Conservation (phyloP, 139 green algal species). For the Closterium sp. region DNA sequence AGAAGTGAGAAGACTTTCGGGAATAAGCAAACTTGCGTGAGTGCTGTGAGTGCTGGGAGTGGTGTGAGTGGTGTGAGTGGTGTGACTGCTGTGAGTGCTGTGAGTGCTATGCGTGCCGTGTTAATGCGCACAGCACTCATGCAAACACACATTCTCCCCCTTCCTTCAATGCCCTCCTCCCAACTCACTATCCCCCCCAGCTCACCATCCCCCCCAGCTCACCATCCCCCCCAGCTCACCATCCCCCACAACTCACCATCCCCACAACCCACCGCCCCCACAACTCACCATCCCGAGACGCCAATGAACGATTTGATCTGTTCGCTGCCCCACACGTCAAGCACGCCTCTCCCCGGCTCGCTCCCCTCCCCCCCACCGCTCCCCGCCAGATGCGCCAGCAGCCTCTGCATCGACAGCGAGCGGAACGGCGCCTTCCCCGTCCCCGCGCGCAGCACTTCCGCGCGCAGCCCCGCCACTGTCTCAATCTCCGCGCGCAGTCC, state of each 20-base stretch:
- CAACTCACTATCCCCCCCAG: background rate
- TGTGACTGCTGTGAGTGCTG: too few relatives aligned
- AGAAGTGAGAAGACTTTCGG: too few relatives aligned
- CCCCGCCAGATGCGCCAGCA: background rate
- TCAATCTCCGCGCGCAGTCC: too few relatives aligned
- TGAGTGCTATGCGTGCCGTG: too few relatives aligned
- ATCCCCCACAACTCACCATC: background rate
- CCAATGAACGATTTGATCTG: background rate
- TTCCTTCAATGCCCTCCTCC: background rate
- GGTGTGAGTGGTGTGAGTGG: too few relatives aligned
- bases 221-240: background rate
- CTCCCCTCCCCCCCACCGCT: background rate
- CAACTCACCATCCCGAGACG: background rate
- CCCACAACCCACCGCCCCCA: too few relatives aligned
- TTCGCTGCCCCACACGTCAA: background rate
- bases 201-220: background rate
- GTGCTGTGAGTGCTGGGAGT: too few relatives aligned
- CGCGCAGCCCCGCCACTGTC: constrained; percentile 4
- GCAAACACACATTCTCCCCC: background rate
- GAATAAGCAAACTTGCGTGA: too few relatives aligned
- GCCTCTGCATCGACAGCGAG: background rate
- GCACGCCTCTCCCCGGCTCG: background rate
- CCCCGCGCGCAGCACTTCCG: constrained; percentile 43
- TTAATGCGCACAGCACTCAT: background rate
- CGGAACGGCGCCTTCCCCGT: constrained; percentile 36